A percentile compares a stretch with the other conserved stretches of the same genome.
Evolutionary conservation across 441 rosid genomes (phyloP).

Genomic region (Populus hybrid): DNA sequence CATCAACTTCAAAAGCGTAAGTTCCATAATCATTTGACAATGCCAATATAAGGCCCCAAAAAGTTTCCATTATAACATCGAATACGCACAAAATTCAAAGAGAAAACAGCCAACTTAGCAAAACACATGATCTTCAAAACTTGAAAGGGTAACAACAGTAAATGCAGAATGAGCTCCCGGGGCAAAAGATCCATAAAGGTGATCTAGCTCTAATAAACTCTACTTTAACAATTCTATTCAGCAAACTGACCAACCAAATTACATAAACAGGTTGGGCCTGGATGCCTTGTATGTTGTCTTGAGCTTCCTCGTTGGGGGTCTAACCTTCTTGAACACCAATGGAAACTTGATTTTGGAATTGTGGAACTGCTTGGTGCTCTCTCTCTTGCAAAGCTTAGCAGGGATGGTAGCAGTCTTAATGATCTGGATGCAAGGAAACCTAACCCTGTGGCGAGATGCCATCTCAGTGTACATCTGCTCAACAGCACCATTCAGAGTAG

Average conservation of each 20-base stretch:
- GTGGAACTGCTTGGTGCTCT: slow-evolving; percentile 46
- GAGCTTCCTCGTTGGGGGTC: slow-evolving; percentile 42
- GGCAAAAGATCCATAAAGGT: neutral
- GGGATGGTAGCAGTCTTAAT: slow-evolving; percentile 41
- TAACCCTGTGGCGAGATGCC: slow-evolving; percentile 50
- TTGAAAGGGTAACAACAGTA: neutral
- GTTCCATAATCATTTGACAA: neutral
- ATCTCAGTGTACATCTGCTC: slow-evolving; percentile 49
- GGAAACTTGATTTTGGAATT: slow-evolving; percentile 48
- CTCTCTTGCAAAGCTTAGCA: slow-evolving; percentile 49
- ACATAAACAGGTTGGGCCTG: slow-evolving; percentile 41
- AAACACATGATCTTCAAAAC: neutral
- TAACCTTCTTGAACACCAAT: slow-evolving; percentile 37
- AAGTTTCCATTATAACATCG: neutral
- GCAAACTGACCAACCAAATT: neutral
- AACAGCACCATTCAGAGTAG: slow-evolving; percentile 39
- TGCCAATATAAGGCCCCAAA: neutral
- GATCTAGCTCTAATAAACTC: neutral
- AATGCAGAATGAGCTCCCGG: neutral
- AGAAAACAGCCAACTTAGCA: neutral
- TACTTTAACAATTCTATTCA: neutral
- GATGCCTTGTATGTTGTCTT: slow-evolving; percentile 49
- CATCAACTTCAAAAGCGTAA: neutral
- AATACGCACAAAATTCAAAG: neutral
- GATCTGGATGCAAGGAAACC: slow-evolving; percentile 46